Evolutionary conservation across 1,139 yeast species (phyloP), one percentile per base, ranked within the genome.

Genomic region (Saccharomycopsis phalli): DNA sequence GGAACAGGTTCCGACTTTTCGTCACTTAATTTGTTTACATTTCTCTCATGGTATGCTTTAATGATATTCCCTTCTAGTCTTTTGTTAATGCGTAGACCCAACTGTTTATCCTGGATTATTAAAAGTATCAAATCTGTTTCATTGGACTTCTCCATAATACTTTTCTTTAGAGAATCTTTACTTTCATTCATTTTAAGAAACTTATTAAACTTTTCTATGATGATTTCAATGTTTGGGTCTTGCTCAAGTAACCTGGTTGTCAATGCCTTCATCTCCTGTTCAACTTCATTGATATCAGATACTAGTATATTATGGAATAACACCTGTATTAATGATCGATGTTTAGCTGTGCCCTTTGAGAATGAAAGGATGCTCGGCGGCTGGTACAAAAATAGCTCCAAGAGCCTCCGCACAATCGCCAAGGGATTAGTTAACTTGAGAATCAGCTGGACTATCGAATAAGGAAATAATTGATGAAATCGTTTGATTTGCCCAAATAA

Each of bases 311-410:
- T 20, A 16, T 27, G 36, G 31, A 44, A 41, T 14, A 44, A 29
- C n/a, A 38, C 36, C 23, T 44, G 47, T 11, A 44, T 36, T 8
- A 44, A 26, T 16, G 47, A 44, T 16, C 40, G 29, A 19, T 38
- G 42, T 6, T 37, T 33, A 16, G 14, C n/a, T 13, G 27, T 30
- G 18, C 19, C 25, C 6, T 22, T 8, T 8, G 10, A 8, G 27
- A 11, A 22, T 3, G 41, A 38, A 11, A 13, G 20, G 18, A 34
- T 28, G 25, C 17, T 44, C 3, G 46, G 48, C 3, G 46, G 44
- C 25, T 45, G 48, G 28, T 45, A 45, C 18, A 45, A 34, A 29
- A 45, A 43, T 17, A 42, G 35, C 4, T 42, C 48, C 6, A 42
- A 27, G 16, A 45, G 25, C 18, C 31, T 33, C 18, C 38, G 39